Percentiles rank a stretch among this genome's conserved stretches.
These are phyloP conservation scores for Silene latifolia DNA, from an alignment of 148 eudicot species.

Conservation along the genomic window DNA sequence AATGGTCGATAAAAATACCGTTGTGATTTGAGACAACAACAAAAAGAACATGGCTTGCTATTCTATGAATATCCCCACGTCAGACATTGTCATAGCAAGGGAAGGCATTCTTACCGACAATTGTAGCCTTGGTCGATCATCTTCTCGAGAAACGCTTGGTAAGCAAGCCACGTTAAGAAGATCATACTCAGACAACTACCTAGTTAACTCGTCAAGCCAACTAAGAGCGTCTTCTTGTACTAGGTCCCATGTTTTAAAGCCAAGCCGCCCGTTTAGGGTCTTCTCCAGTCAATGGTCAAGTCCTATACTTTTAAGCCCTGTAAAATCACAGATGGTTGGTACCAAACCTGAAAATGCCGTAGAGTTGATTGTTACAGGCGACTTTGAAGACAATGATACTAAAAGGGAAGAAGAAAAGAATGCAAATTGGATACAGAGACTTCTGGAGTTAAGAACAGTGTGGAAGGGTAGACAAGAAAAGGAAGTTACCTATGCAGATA, in stretches of 20 bases:
- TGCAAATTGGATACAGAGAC: slow-evolving; percentile 54
- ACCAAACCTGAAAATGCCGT: slow-evolving; percentile 24
- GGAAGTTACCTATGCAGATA: slow-evolving; percentile 15
- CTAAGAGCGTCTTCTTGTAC: slow-evolving; percentile 31
- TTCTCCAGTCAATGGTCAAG: slow-evolving; percentile 42
- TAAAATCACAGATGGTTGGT: too few relatives aligned
- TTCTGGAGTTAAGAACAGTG: slow-evolving; percentile 46
- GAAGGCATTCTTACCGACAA: slow-evolving; percentile 25
- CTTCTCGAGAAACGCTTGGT: slow-evolving; percentile 33
- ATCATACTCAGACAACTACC: slow-evolving; percentile 53
- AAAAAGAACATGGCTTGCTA: slow-evolving; percentile 32
- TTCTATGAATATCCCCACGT: slow-evolving; percentile 25
- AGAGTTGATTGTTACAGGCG: slow-evolving; percentile 16
- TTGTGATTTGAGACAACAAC: too few relatives aligned
- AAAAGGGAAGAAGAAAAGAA: slow-evolving; percentile 35
- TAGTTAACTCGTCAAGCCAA: slow-evolving; percentile 31
- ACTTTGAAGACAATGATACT: slow-evolving; percentile 2
- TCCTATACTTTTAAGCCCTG: slow-evolving; percentile 25
- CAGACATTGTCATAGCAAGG: slow-evolving; percentile 19
- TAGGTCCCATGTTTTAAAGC: slow-evolving; percentile 36
- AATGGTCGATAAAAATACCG: too few relatives aligned
- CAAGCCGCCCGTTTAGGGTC: slow-evolving; percentile 34
- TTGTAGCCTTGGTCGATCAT: slow-evolving; percentile 23
- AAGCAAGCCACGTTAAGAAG: slow-evolving; percentile 32
- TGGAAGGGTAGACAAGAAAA: slow-evolving; percentile 47